Percentiles rank a stretch among this genome's conserved stretches.
Conservation (phyloP, 495 filamentous ascomycete species). For the Oidiodendron maius region DNA sequence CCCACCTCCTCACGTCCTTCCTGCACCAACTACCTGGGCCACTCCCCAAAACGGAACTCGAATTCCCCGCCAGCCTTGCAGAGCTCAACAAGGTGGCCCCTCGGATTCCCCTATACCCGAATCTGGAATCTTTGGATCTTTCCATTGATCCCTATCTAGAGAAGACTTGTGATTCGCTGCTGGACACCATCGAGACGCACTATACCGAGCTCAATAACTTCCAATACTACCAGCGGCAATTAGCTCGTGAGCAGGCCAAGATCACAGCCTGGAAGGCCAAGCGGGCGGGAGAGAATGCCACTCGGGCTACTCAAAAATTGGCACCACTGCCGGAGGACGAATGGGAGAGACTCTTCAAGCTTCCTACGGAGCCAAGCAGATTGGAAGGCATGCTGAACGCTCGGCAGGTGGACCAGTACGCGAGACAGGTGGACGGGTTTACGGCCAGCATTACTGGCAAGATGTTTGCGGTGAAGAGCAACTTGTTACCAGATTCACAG, state of each 20-base stretch:
- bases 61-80: slow-evolving; percentile 69
- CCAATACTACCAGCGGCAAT: slow-evolving; percentile 94
- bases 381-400: slow-evolving; percentile 90
- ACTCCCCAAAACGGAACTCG: slow-evolving; percentile 52
- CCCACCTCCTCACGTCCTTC: slow-evolving; percentile 90
- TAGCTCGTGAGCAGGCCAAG: slow-evolving; percentile 94
- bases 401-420: slow-evolving; percentile 95
- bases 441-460: slow-evolving; percentile 83
- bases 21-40: slow-evolving; percentile 70
- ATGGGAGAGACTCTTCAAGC: slow-evolving; percentile 96
- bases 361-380: slow-evolving; percentile 87
- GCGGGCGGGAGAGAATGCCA: slow-evolving; percentile 89
- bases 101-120: slow-evolving; percentile 68
- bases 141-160: slow-evolving; percentile 97
- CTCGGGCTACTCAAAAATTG: slow-evolving; percentile 80
- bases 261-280: slow-evolving; percentile 94
- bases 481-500: slow-evolving; percentile 42
- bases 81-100: slow-evolving; percentile 51
- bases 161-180: slow-evolving; percentile 91
- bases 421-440: slow-evolving; percentile 95
- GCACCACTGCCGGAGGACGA: slow-evolving; percentile 88
- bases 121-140: slow-evolving; percentile 80
- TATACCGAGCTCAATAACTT: slow-evolving; percentile 98
- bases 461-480: slow-evolving; percentile 95
- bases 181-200: slow-evolving; percentile 94